A percentile compares a stretch with the other conserved stretches of the same genome.
Conservation (phyloP, 129 eudicot genomes). For the Tanacetum coccineum region DNA sequence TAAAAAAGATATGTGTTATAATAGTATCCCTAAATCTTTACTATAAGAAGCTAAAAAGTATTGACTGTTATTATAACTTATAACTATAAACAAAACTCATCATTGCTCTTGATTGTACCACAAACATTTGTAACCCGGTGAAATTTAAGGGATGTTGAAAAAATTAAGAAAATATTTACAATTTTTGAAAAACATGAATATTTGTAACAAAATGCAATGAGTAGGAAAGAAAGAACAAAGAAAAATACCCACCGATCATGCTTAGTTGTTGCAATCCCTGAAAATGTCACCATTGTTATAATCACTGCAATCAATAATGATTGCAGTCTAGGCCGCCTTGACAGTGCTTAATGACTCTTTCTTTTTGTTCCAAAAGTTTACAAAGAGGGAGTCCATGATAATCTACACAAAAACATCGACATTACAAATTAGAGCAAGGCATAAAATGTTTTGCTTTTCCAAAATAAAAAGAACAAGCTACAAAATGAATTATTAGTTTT, state of each 20-base stretch:
- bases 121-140: too few relatives aligned
- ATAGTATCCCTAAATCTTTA: too few relatives aligned
- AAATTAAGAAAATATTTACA: too few relatives aligned
- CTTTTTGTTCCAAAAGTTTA: constrained; percentile 56
- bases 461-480: neutral
- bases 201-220: too few relatives aligned
- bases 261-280: neutral
- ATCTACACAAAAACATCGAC: constrained; percentile 45
- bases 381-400: constrained; percentile 79
- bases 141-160: too few relatives aligned
- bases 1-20: too few relatives aligned
- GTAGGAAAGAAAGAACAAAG: constrained; percentile 1
- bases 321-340: constrained; percentile 40
- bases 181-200: too few relatives aligned
- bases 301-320: neutral
- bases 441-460: neutral
- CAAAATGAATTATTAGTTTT: neutral
- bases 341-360: constrained; percentile 32
- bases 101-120: too few relatives aligned
- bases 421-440: neutral
- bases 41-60: too few relatives aligned
- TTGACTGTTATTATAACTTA: too few relatives aligned
- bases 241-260: neutral
- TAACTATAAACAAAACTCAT: too few relatives aligned
- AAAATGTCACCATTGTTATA: neutral